phyloP scores from a whole-genome alignment of 345 rosid genomes.

The Pseudoturritis turrita region DNA sequence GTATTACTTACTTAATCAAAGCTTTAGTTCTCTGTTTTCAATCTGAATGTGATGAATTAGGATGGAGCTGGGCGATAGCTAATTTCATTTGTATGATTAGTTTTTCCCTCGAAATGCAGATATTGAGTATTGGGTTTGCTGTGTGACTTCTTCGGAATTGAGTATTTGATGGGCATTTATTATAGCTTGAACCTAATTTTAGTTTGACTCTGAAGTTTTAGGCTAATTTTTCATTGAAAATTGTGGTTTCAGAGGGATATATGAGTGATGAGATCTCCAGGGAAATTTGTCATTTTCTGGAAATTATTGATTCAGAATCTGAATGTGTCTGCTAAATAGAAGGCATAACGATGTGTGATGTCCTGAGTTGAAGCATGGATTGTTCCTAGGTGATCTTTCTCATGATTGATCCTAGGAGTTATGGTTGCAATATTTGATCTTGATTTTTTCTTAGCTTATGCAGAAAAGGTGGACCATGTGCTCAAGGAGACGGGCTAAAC shows the following conservation, averaged over 20 bases:
- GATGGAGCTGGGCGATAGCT: not conserved
- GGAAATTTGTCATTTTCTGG: not conserved
- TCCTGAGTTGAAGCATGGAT: not conserved
- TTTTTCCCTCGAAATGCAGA: not conserved
- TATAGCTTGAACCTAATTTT: not conserved
- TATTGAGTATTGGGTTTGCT: not conserved
- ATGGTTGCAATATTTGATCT: not conserved
- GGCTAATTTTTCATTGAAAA: not conserved
- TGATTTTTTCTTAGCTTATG: conserved; percentile 2
- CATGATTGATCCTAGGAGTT: not conserved
- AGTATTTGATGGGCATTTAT: not conserved
- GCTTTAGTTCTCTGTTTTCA: not conserved
- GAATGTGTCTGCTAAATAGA: not conserved
- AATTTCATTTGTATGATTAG: not conserved
- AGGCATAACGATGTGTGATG: not conserved
- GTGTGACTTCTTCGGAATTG: not conserved
- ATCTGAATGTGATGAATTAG: not conserved
- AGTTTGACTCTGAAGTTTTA: not conserved
- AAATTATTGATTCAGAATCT: not conserved
- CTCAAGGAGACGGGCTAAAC: not conserved
- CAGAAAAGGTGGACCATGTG: conserved; percentile 7
- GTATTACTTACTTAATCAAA: not conserved
- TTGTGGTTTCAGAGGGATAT: not conserved
- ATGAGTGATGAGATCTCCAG: not conserved
- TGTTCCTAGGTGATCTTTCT: not conserved